Evolutionary conservation across 139 green algal genomes (phyloP), one percentile per base, ranked within the genome.

Genomic region (Diplosphaera chodatii): DNA sequence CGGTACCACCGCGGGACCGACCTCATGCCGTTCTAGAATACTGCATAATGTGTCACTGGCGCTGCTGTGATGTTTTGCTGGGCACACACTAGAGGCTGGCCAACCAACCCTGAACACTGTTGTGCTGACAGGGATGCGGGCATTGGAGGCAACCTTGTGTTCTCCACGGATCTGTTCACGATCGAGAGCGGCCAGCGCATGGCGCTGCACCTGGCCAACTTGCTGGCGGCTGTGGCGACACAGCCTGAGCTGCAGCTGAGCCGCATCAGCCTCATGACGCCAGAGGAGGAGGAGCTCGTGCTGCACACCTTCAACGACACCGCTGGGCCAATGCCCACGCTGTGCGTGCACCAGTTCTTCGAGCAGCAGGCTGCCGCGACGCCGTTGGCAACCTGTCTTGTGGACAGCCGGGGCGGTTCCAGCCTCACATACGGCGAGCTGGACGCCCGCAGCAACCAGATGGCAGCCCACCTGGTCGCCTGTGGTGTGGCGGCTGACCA

Each of bases 331-430:
- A 10, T 31, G 32, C 28, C 56, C 15, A 63, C 62, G 33, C 3
- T 66, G 15, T 71, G 63, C 64, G 69, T 76, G 28, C 71, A 76
- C 55, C 27, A 76, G 28, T 71, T 71, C 2, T 80, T 80, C 69
- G 59, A 74, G n/a, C 33, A 69, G 32, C 64, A 70, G 32, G 75
- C 75, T 8, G 70, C 64, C 8, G 70, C 40, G 18, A 22, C 48
- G 27, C 75, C 75, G 15, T 22, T 22, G 23, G 75, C 75, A 40
- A n/a, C 33, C 31, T 80, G 75, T 32, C 67, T 80, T 4, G 31
- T 73, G 18, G 40, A 32, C 27, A 69, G 6, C 16, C 41, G 32
- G 27, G 30, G 29, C 16, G 64, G 37, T 18, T 23, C 37, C 6
- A 67, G 41, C 16, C 30, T 75, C 27, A 75, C 28, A 1, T 79